Evolutionary conservation across 73 alveolate species (phyloP).

Genomic region (Strombidium stylifer): DNA sequence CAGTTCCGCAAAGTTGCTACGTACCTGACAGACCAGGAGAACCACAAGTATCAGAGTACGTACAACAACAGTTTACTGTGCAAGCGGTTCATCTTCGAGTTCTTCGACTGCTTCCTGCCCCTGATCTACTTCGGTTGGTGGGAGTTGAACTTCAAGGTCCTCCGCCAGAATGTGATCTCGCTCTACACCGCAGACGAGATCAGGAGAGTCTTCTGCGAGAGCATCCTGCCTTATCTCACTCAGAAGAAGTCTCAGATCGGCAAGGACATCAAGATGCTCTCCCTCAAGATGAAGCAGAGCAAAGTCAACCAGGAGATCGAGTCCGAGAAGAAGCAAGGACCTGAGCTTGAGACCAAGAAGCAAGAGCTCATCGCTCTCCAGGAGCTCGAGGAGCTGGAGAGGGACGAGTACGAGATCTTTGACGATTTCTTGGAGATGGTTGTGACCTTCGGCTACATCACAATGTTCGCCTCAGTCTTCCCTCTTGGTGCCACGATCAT

Average conservation of each 20-base stretch:
- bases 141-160: constrained; percentile 28
- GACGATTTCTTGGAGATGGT: constrained; percentile 69
- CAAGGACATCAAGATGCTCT: background rate
- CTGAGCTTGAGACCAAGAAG: too few relatives aligned
- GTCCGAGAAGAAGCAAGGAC: too few relatives aligned
- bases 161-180: constrained; percentile 41
- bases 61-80: constrained; percentile 45
- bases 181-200: constrained; percentile 61
- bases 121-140: constrained; percentile 60
- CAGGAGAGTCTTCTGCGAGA: constrained; percentile 61
- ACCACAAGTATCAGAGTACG: constrained; percentile 56
- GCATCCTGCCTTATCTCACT: constrained; percentile 40
- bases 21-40: constrained; percentile 55
- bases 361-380: constrained; percentile 3
- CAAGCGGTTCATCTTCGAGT: constrained; percentile 57
- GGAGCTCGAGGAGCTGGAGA: constrained; percentile 49
- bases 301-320: too few relatives aligned
- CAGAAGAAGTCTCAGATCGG: constrained; percentile 24
- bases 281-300: too few relatives aligned
- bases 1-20: constrained; percentile 44
- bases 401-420: constrained; percentile 50
- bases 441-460: constrained; percentile 72
- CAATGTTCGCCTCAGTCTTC: constrained; percentile 79
- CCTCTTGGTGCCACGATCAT: constrained; percentile 66
- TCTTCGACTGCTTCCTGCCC: constrained; percentile 58